A percentile compares a stretch with the other conserved stretches of the same genome.
phyloP scores from a whole-genome alignment of 1,284 basidiomycete genomes.

The Xerocomus amazonicus region DNA sequence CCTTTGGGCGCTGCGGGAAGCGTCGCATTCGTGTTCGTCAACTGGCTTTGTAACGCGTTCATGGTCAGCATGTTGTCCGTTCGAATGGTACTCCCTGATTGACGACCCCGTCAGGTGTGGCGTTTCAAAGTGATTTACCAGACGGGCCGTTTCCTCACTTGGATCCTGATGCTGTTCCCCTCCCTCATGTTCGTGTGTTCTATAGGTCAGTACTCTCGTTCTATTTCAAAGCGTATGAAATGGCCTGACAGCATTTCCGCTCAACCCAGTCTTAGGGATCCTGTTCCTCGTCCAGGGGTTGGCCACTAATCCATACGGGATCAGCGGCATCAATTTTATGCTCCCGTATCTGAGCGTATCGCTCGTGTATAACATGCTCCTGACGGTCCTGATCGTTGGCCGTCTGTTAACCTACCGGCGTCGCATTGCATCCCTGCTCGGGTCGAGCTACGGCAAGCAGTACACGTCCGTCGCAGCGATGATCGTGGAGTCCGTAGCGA shows the following conservation, averaged over 20 bases:
- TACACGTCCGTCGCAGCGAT: constrained; percentile 26
- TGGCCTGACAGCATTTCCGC: not conserved
- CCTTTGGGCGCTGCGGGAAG: constrained; percentile 13
- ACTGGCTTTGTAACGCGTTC: constrained; percentile 26
- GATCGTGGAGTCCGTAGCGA: constrained; percentile 19
- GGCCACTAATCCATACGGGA: constrained; percentile 15
- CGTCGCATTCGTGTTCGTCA: constrained; percentile 17
- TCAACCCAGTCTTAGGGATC: constrained; percentile 9
- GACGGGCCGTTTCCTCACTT: not conserved
- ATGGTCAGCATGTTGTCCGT: constrained; percentile 18
- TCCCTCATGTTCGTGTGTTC: constrained; percentile 13
- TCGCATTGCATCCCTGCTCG: constrained; percentile 6
- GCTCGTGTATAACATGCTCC: constrained; percentile 23
- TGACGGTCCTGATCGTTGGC: constrained; percentile 24
- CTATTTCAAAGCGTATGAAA: too few relatives aligned
- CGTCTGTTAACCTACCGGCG: constrained; percentile 16
- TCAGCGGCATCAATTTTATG: constrained; percentile 15
- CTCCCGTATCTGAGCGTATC: constrained; percentile 22
- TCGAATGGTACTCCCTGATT: not conserved
- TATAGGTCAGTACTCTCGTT: constrained; percentile 7
- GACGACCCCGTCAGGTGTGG: constrained; percentile 24
- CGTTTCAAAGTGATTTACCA: constrained; percentile 28
- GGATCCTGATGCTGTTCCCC: constrained; percentile 21
- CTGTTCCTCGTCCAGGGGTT: constrained; percentile 13
- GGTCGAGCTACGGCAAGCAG: constrained; percentile 12